Base-by-base conservation (phyloP, 345 rosid genomes). In the Leavenworthia alabamica region DNA sequence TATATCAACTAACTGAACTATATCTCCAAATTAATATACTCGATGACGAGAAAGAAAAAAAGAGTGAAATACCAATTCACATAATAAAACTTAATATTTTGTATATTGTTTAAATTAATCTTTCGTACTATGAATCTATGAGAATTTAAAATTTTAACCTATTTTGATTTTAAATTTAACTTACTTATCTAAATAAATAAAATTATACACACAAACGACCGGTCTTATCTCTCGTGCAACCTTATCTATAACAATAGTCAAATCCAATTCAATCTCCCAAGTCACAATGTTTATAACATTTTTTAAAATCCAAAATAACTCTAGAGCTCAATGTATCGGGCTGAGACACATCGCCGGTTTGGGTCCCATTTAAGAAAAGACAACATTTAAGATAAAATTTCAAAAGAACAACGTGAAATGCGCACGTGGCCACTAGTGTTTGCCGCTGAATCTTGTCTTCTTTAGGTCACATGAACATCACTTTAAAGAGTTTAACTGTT, bases 341-440 rank as follows among this genome's bases (percentile, higher is more conserved):
- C 55, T 31, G 48, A 52, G 61, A 68, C 67, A 52, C 67, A 26
- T 60, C 48, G 61, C 41, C 56, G 48, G 8, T 24, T 8, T 17
- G 64, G 71, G 64, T 27, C 71, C 71, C 71, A 28, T 2, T 32
- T 20, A 20, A 5, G 64, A 56, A 3, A 57, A 39, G 16, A 32
- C 32, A 56, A 29, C 4, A 27, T 39, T 48, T 48, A 59, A 22
- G 60, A 60, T 68, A 60, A 7, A 51, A 8, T 5, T 16, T 16
- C 19, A n/a, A n/a, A 60, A 33, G 26, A 32, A 48, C 39, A 50
- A 56, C 13, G 53, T 56, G 70, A 47, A 71, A 26, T 48, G 64
- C 32, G 35, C 56, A 62, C 48, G 70, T 64, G 56, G 70, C 70
- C 70, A 71, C 75, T 64, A 64, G 50, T 10, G 48, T 64, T 57